phyloP scores from a whole-genome alignment of 768 basidiomycete genomes.

The Amanita thiersii region DNA sequence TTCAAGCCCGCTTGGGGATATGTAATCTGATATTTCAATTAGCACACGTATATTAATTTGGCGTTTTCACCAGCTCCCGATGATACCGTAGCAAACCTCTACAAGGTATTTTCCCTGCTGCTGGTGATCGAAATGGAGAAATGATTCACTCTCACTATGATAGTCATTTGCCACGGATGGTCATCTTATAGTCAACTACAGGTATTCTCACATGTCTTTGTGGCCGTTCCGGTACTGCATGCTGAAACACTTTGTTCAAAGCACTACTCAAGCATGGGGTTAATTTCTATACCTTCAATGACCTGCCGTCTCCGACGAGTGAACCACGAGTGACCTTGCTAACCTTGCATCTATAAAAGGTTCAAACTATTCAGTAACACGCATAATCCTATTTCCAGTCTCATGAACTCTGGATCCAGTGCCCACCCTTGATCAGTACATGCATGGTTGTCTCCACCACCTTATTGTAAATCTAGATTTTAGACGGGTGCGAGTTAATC shows the following conservation, averaged over 20 bases:
- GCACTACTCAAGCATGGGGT: constrained; percentile 39
- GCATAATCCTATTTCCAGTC: too few species aligned
- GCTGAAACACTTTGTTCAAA: constrained; percentile 10
- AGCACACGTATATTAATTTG: constrained; percentile 50
- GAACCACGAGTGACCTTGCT: too few species aligned
- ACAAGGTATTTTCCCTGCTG: constrained; percentile 37
- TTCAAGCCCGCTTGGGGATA: background rate
- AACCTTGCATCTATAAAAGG: too few species aligned
- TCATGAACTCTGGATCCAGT: too few species aligned
- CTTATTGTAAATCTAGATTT: too few species aligned
- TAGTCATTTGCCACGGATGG: constrained; percentile 85
- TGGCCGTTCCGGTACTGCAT: background rate
- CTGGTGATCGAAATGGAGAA: background rate
- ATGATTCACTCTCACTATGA: background rate
- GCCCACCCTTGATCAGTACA: too few species aligned
- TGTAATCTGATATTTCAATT: constrained; percentile 25
- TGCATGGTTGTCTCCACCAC: too few species aligned
- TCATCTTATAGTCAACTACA: constrained; percentile 89
- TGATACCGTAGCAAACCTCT: constrained; percentile 72
- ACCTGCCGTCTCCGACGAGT: too few species aligned
- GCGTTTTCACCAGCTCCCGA: constrained; percentile 81
- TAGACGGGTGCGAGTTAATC: too few species aligned
- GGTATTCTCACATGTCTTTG: constrained; percentile 31
- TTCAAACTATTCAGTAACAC: too few species aligned
- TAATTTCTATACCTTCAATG: constrained; percentile 13